Base-by-base conservation (phyloP, 2,329 filamentous ascomycete species). In the Pyrenophora graminea region DNA sequence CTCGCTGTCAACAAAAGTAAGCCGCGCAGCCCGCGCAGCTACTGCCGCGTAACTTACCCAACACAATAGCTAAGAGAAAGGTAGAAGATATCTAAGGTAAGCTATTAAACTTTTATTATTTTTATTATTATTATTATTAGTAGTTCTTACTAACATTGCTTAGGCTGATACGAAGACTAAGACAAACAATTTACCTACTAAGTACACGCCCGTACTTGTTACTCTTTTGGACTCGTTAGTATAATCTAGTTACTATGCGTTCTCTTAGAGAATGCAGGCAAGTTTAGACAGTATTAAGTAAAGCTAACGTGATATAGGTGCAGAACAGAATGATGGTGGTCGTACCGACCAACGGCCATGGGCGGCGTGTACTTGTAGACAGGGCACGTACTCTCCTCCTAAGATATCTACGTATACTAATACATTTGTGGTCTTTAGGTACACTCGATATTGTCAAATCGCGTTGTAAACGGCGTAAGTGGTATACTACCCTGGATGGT, bases 301-400 rank as follows among this genome's bases (percentile, higher is more conserved):
- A 39, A 17, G 12, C 50, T 53, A 49, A 53, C 36, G 23, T 23
- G 13, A 49, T 53, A 18, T 13, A 53, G 50, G 18, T 34, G n/a
- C 32, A 50, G 25, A 10, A 71, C 71, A 63, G 63, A 1, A 30
- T 61, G 1, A 68, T 55, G 57, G 68, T 72, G 8, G 56, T 69
- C 0, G 62, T 70, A n/a, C 62, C 64, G 3, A 57, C 54, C 8
- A 56, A 50, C 38, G 58, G 57, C 39, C 56, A 47, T 18, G 37
- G 52, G 38, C 62, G 58, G 5, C 61, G 64, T 4, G 59, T 73
- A 1, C 49, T 52, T 0, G 44, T 65, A 3, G 57, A 66, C 25
- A 55, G 64, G 51, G 70, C 71, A 53, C 57, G 55, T 33, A 17
- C 15, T 6, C 2, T 21, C 39, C 9, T 15, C 17, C 19, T 8